These are phyloP conservation scores for Gymnopilus junonius DNA, from an alignment of 768 basidiomycete genomes.

Conservation along the genomic window DNA sequence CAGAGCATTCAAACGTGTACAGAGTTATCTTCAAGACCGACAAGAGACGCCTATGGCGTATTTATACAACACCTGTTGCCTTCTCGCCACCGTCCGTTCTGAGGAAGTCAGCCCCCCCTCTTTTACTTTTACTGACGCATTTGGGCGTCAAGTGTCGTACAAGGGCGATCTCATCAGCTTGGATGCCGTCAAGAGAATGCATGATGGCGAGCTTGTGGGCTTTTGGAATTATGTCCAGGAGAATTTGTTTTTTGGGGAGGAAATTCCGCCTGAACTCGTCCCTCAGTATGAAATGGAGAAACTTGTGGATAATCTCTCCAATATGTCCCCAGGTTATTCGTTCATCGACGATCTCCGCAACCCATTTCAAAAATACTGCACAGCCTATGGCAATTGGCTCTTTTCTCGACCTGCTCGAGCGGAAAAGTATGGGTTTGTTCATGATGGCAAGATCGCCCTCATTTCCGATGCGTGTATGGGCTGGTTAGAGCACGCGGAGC, in stretches of 20 bases:
- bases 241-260: conserved; percentile 6
- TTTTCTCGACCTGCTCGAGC: conserved; percentile 2
- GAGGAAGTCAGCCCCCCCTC: conserved; percentile 3
- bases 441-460: no score
- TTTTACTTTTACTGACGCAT: background rate
- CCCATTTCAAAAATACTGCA: background rate
- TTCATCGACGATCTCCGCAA: conserved; percentile 16
- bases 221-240: background rate
- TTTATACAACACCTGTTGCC: background rate
- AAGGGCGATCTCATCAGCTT: conserved; percentile 5
- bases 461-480: no score
- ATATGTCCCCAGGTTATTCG: background rate
- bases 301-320: conserved; percentile 10
- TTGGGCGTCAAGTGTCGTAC: conserved; percentile 1
- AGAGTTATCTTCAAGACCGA: background rate
- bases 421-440: background rate
- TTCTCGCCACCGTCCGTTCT: conserved; percentile 3
- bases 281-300: conserved; percentile 10
- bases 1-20: background rate
- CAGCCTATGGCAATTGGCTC: conserved; percentile 3
- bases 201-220: background rate
- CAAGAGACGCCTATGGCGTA: conserved; percentile 17
- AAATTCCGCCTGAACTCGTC: background rate
- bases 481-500: background rate
- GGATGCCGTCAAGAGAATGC: conserved; percentile 6